These are phyloP conservation scores for Brassica carinata DNA, from an alignment of 345 rosid genomes.

Conservation along the genomic window DNA sequence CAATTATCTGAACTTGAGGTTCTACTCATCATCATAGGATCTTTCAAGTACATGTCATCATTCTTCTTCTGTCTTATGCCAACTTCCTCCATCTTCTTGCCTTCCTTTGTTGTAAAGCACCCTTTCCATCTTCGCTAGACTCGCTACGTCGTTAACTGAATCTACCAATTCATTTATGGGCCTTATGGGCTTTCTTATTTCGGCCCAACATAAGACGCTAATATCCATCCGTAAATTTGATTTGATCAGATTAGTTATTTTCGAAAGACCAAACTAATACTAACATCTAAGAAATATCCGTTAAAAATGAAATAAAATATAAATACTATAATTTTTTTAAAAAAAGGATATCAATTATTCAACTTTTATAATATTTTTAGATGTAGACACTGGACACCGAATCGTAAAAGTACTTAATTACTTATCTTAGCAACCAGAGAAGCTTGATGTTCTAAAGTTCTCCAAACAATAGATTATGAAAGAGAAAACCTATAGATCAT, in stretches of 20 bases:
- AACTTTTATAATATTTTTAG: too few relatives aligned
- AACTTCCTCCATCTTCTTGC: neutral
- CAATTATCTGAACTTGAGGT: constrained; percentile 79
- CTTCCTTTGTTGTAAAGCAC: constrained; percentile 37
- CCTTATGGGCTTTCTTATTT: constrained; percentile 2
- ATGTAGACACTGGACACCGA: too few relatives aligned
- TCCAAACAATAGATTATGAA: constrained; percentile 21
- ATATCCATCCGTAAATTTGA: too few relatives aligned
- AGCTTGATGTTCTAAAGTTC: constrained; percentile 37
- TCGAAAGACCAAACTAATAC: too few relatives aligned
- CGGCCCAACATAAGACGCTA: constrained; percentile 8
- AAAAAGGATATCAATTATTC: too few relatives aligned
- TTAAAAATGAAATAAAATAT: too few relatives aligned
- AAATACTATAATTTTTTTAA: too few relatives aligned
- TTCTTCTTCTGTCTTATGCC: neutral
- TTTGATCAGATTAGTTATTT: too few relatives aligned
- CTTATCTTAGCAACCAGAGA: too few relatives aligned
- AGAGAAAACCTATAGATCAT: neutral
- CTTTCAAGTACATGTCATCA: constrained; percentile 29
- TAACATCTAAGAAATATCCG: too few relatives aligned
- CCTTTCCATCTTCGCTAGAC: constrained; percentile 36
- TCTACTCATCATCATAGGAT: constrained; percentile 48
- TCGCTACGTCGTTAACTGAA: neutral
- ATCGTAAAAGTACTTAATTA: too few relatives aligned
- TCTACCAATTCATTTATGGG: neutral